Base-by-base conservation (phyloP, 2,329 filamentous ascomycete species). In the Emergomyces pasteurianus region DNA sequence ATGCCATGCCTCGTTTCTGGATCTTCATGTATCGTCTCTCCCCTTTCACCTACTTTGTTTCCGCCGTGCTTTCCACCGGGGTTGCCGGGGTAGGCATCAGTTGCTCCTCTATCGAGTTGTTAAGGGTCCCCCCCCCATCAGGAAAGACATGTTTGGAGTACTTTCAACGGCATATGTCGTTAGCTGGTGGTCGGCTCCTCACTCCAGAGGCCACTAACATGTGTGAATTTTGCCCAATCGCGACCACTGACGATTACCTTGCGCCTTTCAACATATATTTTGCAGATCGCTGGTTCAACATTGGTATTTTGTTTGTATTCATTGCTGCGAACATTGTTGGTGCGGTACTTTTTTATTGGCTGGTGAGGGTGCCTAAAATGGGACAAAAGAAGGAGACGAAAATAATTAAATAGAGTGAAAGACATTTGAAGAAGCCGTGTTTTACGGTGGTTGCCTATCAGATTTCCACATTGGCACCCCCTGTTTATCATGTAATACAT, bases 11-110 rank as follows among this genome's bases (percentile, higher is more conserved):
- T 0, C 79, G 83, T 0, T 90, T 90, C 76, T 91, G 87, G 87
- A 83, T 84, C 63, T 90, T 89, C 75, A 90, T 90, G 87, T 88
- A 89, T 72, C 80, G 83, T 31, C 77, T 84, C 12, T 84, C 81
- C 0, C 86, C 85, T 0, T 85, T 88, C 62, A 88, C 84, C 0
- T 89, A 89, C 59, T 73, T 78, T 3, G 75, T 79, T 4, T 73
- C 74, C n/a, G 69, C 74, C 1, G 70, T 79, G 18, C 63, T 75
- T 9, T 70, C 73, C 0, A 72, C 70, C 0, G 74, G 74, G 0
- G 54, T 75, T 1, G 62, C 70, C 0, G 68, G 68, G 2, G 66
- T 69, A 2, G 60, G 63, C 0, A 70, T 74, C 9, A 26, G 66
- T 9, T 76, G 74, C 60, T 70, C 72, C 1, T 57, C 65, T n/a